Percentiles rank a stretch among this genome's conserved stretches.
phyloP scores from a whole-genome alignment of 495 filamentous ascomycete genomes.

The Talaromyces thailandensis region DNA sequence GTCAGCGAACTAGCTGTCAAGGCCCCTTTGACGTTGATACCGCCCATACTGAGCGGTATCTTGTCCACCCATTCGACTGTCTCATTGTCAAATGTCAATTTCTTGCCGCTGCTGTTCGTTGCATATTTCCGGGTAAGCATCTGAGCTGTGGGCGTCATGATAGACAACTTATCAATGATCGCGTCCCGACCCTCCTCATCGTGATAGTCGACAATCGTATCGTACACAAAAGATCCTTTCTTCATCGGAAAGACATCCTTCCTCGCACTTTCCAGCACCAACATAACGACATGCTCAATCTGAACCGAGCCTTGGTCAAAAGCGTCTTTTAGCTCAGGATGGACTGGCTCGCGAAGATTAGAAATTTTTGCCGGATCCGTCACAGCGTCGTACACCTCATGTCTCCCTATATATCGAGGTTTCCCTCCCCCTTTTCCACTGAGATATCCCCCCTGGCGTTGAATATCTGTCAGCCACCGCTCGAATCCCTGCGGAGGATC shows the following conservation, averaged over 20 bases:
- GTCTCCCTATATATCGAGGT: neutral
- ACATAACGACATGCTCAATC: constrained; percentile 33
- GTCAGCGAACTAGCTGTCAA: constrained; percentile 35
- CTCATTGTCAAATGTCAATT: constrained; percentile 14
- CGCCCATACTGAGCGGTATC: constrained; percentile 23
- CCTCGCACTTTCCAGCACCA: constrained; percentile 37
- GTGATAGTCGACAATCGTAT: constrained; percentile 25
- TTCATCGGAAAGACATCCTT: constrained; percentile 39
- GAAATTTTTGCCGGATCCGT: constrained; percentile 34
- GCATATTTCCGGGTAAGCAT: constrained; percentile 33
- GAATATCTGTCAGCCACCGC: constrained; percentile 14
- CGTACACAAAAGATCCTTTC: constrained; percentile 28
- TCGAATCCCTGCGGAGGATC: constrained; percentile 18
- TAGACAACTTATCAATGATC: constrained; percentile 21
- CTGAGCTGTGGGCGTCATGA: constrained; percentile 29
- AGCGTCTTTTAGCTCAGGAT: constrained; percentile 21
- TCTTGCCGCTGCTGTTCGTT: constrained; percentile 22
- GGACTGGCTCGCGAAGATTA: constrained; percentile 27
- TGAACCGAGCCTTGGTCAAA: constrained; percentile 19
- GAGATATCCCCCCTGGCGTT: constrained; percentile 10
- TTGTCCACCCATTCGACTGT: constrained; percentile 14
- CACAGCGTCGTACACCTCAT: constrained; percentile 25
- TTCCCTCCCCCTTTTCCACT: constrained; percentile 3
- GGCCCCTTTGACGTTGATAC: constrained; percentile 33
- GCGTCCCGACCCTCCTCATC: constrained; percentile 10